A percentile compares a stretch with the other conserved stretches of the same genome.
Evolutionary conservation across 1,284 basidiomycete genomes (phyloP).

Genomic region (Neolentinus lepideus): DNA sequence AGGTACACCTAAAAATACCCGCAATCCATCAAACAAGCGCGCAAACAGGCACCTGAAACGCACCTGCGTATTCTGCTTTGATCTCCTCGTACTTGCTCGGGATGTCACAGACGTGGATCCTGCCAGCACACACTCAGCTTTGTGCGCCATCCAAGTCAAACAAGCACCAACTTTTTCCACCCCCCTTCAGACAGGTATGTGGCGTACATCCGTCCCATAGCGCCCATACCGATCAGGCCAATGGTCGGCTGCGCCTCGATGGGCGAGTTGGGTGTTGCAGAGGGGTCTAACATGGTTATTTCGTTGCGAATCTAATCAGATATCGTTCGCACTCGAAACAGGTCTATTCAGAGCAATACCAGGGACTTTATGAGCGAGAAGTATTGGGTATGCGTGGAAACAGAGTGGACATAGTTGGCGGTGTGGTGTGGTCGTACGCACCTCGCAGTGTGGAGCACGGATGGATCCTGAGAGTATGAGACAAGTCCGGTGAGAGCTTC

Average conservation of each 20-base stretch:
- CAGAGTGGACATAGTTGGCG: neutral
- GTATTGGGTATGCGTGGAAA: neutral
- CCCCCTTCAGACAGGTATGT: conserved; percentile 68
- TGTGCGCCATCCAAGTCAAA: conserved; percentile 2
- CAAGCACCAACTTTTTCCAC: conserved; percentile 66
- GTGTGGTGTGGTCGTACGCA: neutral
- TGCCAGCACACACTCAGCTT: conserved; percentile 18
- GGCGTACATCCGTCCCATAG: conserved; percentile 96
- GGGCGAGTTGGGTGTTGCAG: conserved; percentile 45
- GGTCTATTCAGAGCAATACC: neutral
- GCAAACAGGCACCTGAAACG: conserved; percentile 10
- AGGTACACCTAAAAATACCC: conserved; percentile 30
- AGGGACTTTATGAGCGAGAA: neutral
- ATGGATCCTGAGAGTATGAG: neutral
- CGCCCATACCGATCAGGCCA: conserved; percentile 88
- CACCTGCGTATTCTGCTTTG: conserved; percentile 57
- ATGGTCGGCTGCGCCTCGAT: conserved; percentile 64
- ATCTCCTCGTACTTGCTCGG: conserved; percentile 73
- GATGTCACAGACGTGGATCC: conserved; percentile 90
- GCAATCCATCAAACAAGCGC: conserved; percentile 6
- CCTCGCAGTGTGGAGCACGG: neutral
- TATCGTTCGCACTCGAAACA: neutral
- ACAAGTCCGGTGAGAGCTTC: too few relatives aligned
- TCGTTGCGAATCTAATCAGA: neutral
- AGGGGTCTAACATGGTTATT: conserved; percentile 14